Conservation (phyloP, 2,329 filamentous ascomycete genomes). For the Furcasterigmium sp. region DNA sequence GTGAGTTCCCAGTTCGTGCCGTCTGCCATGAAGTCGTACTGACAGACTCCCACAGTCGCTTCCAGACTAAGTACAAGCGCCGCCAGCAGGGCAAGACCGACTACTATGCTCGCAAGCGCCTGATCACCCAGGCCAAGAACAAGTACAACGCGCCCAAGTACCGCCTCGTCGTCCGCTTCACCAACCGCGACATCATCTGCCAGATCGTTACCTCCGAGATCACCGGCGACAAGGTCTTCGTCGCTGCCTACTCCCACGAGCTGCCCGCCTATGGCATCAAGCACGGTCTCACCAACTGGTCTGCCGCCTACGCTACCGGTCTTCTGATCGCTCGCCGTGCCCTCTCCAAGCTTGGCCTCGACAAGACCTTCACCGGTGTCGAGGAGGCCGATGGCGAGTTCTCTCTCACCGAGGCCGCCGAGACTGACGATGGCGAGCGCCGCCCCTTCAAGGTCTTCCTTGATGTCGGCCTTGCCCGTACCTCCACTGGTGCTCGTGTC, state of each 20-base stretch:
- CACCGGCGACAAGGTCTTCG: constrained; percentile 95
- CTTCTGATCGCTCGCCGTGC: constrained; percentile 95
- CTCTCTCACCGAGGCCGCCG: constrained; percentile 88
- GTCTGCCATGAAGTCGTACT: constrained; percentile 1
- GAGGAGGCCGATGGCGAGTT: constrained; percentile 97
- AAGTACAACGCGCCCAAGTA: constrained; percentile 99
- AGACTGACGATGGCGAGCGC: constrained; percentile 86
- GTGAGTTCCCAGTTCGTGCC: constrained; percentile 47
- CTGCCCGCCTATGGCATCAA: constrained; percentile 95
- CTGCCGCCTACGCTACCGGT: constrained; percentile 93
- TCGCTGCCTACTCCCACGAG: constrained; percentile 92
- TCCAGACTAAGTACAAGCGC: constrained; percentile 99
- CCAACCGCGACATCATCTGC: constrained; percentile 98
- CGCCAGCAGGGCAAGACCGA: constrained; percentile 96
- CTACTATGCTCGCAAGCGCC: constrained; percentile 99
- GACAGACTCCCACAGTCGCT: constrained; percentile 64
- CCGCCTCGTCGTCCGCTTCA: constrained; percentile 98
- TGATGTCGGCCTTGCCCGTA: constrained; percentile 94
- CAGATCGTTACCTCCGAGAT: constrained; percentile 98
- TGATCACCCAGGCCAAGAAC: constrained; percentile 99
- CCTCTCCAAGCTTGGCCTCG: constrained; percentile 93
- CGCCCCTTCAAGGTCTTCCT: constrained; percentile 99
- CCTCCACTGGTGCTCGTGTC: constrained; percentile 96
- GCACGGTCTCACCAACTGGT: constrained; percentile 99
- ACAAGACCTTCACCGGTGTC: constrained; percentile 89